These are phyloP conservation scores for Aspergillus calidoustus DNA, from an alignment of 2,329 filamentous ascomycete species.

Conservation along the genomic window DNA sequence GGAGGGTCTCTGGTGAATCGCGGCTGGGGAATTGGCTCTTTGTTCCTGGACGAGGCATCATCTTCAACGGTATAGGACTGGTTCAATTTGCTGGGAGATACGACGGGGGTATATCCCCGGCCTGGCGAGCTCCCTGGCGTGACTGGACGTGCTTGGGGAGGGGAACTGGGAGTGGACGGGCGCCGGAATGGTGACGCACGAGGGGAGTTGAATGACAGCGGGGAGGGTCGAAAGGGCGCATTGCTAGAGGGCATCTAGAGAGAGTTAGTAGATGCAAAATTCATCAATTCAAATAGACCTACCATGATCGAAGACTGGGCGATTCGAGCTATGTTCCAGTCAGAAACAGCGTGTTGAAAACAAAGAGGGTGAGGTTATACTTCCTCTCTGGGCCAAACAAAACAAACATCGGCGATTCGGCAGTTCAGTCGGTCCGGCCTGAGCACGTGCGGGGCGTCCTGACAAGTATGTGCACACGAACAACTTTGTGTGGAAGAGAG, in stretches of 20 bases:
- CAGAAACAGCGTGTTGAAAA: constrained; percentile 1
- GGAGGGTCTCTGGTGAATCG: constrained; percentile 44
- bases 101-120: constrained; percentile 47
- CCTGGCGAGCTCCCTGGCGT: constrained; percentile 54
- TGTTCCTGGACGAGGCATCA: constrained; percentile 36
- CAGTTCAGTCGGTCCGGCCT: constrained; percentile 27
- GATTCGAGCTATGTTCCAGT: background rate
- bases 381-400: constrained; percentile 23
- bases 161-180: constrained; percentile 65
- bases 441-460: constrained; percentile 22
- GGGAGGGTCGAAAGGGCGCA: constrained; percentile 71
- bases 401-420: constrained; percentile 26
- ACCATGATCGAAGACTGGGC: constrained; percentile 26
- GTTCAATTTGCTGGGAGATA: constrained; percentile 53
- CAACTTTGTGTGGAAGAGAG: background rate
- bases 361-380: constrained; percentile 7
- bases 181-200: constrained; percentile 72
- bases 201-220: constrained; percentile 71
- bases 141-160: constrained; percentile 58
- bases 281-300: background rate
- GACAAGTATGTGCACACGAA: constrained; percentile 1
- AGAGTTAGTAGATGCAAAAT: background rate
- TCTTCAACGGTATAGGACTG: constrained; percentile 52
- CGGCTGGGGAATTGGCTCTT: constrained; percentile 38
- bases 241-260: constrained; percentile 50